Percentiles rank a stretch among this genome's conserved stretches.
Evolutionary conservation across 345 rosid genomes (phyloP).

Genomic region (Litchi chinensis): DNA sequence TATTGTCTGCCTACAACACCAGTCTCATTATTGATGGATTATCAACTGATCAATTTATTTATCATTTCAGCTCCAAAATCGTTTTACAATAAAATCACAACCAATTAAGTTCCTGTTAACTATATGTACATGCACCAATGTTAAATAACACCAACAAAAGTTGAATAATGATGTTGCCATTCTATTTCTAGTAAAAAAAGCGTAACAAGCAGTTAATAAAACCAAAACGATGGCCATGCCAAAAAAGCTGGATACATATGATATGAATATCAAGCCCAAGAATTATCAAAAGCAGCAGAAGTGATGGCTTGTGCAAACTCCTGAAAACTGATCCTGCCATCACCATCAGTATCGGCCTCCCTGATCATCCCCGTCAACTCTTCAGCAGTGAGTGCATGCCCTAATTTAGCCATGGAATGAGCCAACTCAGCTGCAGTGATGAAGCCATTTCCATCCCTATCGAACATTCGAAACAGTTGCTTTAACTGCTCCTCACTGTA

Average conservation of each 20-base stretch:
- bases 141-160: not conserved
- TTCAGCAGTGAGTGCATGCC: constrained; percentile 77
- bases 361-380: constrained; percentile 92
- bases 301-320: constrained; percentile 80
- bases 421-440: constrained; percentile 86
- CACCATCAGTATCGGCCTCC: constrained; percentile 94
- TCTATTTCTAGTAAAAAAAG: not conserved
- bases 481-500: constrained; percentile 73
- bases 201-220: not conserved
- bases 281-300: constrained; percentile 89
- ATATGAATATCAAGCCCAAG: constrained; percentile 53
- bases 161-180: too few relatives aligned
- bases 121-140: not conserved
- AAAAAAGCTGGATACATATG: not conserved
- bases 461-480: constrained; percentile 70
- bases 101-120: not conserved
- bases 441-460: constrained; percentile 76
- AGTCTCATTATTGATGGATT: too few relatives aligned
- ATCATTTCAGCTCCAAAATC: not conserved
- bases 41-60: too few relatives aligned
- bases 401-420: constrained; percentile 83
- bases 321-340: constrained; percentile 77
- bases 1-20: too few relatives aligned
- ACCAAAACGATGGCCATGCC: not conserved
- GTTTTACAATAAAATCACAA: not conserved